phyloP scores from a whole-genome alignment of 2,329 filamentous ascomycete species.

The Claviceps citrina region DNA sequence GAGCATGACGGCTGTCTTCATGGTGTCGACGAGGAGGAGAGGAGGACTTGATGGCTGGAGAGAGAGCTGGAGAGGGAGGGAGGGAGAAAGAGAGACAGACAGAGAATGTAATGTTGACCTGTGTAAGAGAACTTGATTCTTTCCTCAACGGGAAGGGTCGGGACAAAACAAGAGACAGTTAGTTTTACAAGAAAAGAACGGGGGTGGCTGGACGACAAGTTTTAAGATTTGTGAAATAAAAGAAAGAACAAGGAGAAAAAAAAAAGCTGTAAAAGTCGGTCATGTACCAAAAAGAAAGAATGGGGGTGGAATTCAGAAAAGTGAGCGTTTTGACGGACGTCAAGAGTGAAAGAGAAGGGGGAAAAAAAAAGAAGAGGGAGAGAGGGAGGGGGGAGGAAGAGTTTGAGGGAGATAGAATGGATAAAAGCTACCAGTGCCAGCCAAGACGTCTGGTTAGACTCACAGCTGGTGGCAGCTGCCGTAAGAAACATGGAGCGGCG shows the following conservation, averaged over 20 bases:
- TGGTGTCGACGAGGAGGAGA: neutral
- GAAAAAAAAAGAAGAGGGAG: neutral
- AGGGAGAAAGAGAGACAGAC: neutral
- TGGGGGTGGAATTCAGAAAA: neutral
- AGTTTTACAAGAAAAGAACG: no score
- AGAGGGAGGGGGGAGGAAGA: no score
- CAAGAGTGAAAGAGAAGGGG: neutral
- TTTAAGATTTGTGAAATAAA: neutral
- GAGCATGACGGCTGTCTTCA: neutral
- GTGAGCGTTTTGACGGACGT: neutral
- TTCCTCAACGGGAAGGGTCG: neutral
- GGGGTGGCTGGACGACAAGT: neutral
- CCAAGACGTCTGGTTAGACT: neutral
- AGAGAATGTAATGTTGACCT: neutral
- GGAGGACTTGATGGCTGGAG: neutral
- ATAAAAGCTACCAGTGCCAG: no score
- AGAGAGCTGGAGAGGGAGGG: neutral
- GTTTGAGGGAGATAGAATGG: no score
- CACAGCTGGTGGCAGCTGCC: slow-evolving; percentile 3
- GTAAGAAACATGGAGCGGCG: no score
- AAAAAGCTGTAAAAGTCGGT: neutral
- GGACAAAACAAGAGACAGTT: neutral
- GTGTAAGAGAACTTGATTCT: neutral
- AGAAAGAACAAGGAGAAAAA: neutral
- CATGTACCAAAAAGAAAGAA: neutral